Conservation (phyloP, 2,329 filamentous ascomycete genomes). For the Pestalotiopsis sp. region DNA sequence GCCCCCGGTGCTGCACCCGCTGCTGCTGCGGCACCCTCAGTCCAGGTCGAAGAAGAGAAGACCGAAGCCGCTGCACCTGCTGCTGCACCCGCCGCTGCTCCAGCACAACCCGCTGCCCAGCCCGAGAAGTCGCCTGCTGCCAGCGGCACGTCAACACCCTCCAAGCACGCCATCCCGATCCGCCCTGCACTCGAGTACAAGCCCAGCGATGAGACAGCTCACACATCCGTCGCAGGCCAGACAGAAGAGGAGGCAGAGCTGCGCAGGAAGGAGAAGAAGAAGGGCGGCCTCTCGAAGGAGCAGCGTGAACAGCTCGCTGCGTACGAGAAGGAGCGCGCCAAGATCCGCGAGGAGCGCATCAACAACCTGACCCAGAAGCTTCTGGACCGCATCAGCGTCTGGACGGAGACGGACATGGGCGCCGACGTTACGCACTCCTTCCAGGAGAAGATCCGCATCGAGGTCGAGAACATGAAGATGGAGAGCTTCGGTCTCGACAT, state of each 20-base stretch:
- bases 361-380: slow-evolving; percentile 83
- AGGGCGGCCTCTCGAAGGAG: slow-evolving; percentile 82
- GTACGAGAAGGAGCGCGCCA: slow-evolving; percentile 82
- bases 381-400: slow-evolving; percentile 85
- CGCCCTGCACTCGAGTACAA: slow-evolving; percentile 88
- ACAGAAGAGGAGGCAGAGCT: slow-evolving; percentile 75
- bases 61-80: slow-evolving; percentile 26
- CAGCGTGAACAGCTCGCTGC: slow-evolving; percentile 89
- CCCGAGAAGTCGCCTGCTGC: slow-evolving; percentile 39
- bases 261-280: slow-evolving; percentile 80
- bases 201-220: slow-evolving; percentile 73
- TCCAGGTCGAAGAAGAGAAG: slow-evolving; percentile 35
- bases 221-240: slow-evolving; percentile 59
- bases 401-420: slow-evolving; percentile 96
- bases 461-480: slow-evolving; percentile 99
- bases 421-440: slow-evolving; percentile 84
- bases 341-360: slow-evolving; percentile 86
- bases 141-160: slow-evolving; percentile 41
- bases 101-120: slow-evolving; percentile 39
- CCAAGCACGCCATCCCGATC: slow-evolving; percentile 62
- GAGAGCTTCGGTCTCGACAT: slow-evolving; percentile 97
- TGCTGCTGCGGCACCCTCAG: slow-evolving; percentile 25
- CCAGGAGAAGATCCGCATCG: slow-evolving; percentile 89
- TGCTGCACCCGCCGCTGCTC: slow-evolving; percentile 26
- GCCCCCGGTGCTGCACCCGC: slow-evolving; percentile 31